Evolutionary conservation across 495 filamentous ascomycete genomes (phyloP).

Genomic region (Aspergillus bertholletiae): DNA sequence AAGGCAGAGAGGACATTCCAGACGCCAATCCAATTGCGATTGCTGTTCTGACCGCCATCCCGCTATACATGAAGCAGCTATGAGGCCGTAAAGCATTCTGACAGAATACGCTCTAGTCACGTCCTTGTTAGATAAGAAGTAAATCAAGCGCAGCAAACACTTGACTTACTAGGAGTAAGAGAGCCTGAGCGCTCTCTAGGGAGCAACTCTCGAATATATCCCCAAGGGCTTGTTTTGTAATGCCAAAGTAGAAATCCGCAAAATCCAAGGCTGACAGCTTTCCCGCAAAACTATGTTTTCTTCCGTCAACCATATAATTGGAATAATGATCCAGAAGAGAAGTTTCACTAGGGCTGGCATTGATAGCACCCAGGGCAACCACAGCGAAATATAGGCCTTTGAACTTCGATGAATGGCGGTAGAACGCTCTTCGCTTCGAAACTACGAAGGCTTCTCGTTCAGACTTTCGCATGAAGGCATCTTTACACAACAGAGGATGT

Average conservation of each 20-base stretch:
- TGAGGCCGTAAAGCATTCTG: slow-evolving; percentile 25
- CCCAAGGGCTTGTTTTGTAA: slow-evolving; percentile 18
- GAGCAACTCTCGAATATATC: slow-evolving; percentile 26
- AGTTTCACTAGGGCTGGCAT: slow-evolving; percentile 21
- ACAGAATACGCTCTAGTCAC: slow-evolving; percentile 17
- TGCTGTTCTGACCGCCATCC: slow-evolving; percentile 25
- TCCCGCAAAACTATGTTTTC: background rate
- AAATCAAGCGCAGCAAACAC: background rate
- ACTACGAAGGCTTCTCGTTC: slow-evolving; percentile 18
- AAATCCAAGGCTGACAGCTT: slow-evolving; percentile 20
- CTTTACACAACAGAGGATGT: slow-evolving; percentile 22
- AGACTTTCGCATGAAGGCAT: slow-evolving; percentile 19
- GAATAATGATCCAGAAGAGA: slow-evolving; percentile 21
- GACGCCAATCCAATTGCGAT: slow-evolving; percentile 24
- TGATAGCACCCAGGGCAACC: slow-evolving; percentile 23
- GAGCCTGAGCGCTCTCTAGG: slow-evolving; percentile 23
- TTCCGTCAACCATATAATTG: slow-evolving; percentile 3
- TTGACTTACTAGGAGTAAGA: slow-evolving; percentile 19
- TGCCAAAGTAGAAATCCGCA: slow-evolving; percentile 22
- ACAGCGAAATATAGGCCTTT: slow-evolving; percentile 23
- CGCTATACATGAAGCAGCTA: slow-evolving; percentile 25
- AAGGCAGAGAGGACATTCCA: slow-evolving; percentile 20
- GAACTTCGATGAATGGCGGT: slow-evolving; percentile 16
- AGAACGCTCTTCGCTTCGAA: slow-evolving; percentile 9
- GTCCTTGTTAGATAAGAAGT: background rate